A percentile compares a stretch with the other conserved stretches of the same genome.
Evolutionary conservation across 768 basidiomycete genomes (phyloP).

Genomic region (Leccinum rimulosum): DNA sequence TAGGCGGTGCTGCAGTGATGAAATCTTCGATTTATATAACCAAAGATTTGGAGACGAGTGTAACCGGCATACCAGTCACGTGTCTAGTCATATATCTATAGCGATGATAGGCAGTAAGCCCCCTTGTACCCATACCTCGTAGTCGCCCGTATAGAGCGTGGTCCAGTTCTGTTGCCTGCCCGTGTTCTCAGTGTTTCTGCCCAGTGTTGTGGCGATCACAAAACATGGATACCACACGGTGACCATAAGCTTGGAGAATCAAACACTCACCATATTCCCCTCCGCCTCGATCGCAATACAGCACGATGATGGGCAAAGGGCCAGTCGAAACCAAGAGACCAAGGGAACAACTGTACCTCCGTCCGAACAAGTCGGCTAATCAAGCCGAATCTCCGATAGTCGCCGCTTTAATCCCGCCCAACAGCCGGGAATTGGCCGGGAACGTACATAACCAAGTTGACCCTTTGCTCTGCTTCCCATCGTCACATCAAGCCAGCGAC

Average conservation of each 20-base stretch:
- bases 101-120: not conserved
- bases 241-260: not conserved
- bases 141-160: not conserved
- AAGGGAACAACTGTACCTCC: not conserved
- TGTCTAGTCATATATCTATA: not conserved
- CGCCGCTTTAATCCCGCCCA: conserved; percentile 25
- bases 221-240: not conserved
- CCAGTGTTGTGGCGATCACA: not conserved
- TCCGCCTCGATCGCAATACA: too few species aligned
- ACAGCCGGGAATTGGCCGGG: conserved; percentile 1
- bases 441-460: not conserved
- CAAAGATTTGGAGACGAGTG: not conserved
- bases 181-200: not conserved
- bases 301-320: not conserved
- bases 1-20: not conserved
- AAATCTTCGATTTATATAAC: not conserved
- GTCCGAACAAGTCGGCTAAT: not conserved
- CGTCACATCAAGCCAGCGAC: not conserved
- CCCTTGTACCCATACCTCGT: not conserved
- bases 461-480: not conserved
- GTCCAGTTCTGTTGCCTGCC: not conserved
- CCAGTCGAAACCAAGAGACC: not conserved
- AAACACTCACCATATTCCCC: not conserved
- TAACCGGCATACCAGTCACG: not conserved
- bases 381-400: conserved; percentile 10